Base-by-base conservation (phyloP, 73 alveolate genomes). In the Paramecium biaurelia region DNA sequence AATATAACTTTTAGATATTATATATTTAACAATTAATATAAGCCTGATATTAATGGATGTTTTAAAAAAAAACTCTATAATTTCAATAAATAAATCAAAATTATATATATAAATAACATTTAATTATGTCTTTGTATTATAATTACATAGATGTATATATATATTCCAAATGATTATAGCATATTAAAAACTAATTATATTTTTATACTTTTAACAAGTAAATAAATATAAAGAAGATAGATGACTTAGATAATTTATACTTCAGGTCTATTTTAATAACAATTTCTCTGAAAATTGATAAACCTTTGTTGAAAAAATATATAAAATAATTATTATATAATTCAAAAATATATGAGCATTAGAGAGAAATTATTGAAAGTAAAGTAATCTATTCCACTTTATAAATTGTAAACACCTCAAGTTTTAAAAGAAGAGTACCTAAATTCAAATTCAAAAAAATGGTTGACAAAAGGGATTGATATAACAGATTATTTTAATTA, bases 401-500 rank as follows among this genome's bases (percentile, higher is more conserved):
- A 74, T 41, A 74, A 74, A 74, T 41, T 74, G 45, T n/a, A 74
- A 74, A 74, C 87, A 3, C 87, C 87, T 34, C n/a, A 37, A 7
- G 59, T 74, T 28, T 74, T 74, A 34, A 35, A 37, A 20, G 87
- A 74, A 28, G 59, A 74, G 8, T 37, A n/a, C 28, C 2, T 74
- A 74, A 37, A 32, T 37, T 24, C 37, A 15, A 21, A 74, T 34
- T 41, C 56, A 37, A 74, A 74, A 34, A 63, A 43, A 37, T 79
- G 90, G 90, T 24, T 79, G 41, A 41, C 47, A 1, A 79, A 47
- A 63, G 76, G 90, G 8, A 43, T 47, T 14, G 90, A 79, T 79
- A 45, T 79, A 1, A 79, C 90, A 79, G 90, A 79, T 79, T 79
- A 79, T 42, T 79, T 79, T 23, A 79, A 79, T 26, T 79, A 79